A percentile compares a stretch with the other conserved stretches of the same genome.
Conservation (phyloP, 2,329 filamentous ascomycete species). For the Epichloe gansuensis region DNA sequence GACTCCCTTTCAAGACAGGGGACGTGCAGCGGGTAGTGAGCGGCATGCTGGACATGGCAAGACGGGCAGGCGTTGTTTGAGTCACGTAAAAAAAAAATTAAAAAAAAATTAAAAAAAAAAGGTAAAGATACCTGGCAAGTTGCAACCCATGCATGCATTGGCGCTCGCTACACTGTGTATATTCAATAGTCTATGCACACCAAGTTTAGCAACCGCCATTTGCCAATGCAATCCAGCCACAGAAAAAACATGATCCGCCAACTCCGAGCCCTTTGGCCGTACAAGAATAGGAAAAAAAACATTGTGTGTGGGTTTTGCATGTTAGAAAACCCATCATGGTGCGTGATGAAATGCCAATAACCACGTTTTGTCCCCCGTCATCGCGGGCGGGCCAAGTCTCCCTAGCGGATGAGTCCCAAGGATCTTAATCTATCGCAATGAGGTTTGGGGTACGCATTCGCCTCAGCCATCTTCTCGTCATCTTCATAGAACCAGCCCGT, state of each 20-base stretch:
- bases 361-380: not conserved
- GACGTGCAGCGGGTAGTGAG: slow-evolving; percentile 41
- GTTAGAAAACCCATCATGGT: not conserved
- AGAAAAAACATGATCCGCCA: slow-evolving; percentile 1
- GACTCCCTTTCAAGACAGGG: slow-evolving; percentile 52
- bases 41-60: slow-evolving; percentile 16
- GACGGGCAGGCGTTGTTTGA: slow-evolving; percentile 5
- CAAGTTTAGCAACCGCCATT: not conserved
- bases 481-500: slow-evolving; percentile 82
- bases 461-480: slow-evolving; percentile 62
- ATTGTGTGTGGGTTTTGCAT: not conserved
- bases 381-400: not conserved
- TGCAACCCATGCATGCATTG: not conserved
- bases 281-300: not conserved
- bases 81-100: not conserved
- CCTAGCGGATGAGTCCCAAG: slow-evolving; percentile 21
- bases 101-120: not conserved
- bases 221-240: slow-evolving; percentile 1
- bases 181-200: not conserved
- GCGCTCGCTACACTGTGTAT: too few species aligned
- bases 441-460: slow-evolving; percentile 39
- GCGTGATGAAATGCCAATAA: not conserved
- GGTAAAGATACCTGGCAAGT: not conserved
- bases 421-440: slow-evolving; percentile 39
- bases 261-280: slow-evolving; percentile 1